A percentile compares a stretch with the other conserved stretches of the same genome.
phyloP scores from a whole-genome alignment of 305 asterid species.

The Solanum aculeatissimum region DNA sequence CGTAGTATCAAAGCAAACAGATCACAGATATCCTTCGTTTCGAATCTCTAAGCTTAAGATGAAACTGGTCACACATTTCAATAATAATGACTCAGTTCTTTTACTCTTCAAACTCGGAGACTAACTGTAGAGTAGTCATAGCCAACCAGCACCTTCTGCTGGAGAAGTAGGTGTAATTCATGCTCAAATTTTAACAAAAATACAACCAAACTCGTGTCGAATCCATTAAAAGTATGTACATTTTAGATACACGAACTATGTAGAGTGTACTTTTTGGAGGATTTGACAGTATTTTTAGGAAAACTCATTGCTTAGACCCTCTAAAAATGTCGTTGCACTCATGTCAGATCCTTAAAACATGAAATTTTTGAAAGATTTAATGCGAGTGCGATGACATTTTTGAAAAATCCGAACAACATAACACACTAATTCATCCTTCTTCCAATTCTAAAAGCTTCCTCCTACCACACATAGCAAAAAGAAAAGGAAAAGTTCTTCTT shows the following conservation, averaged over 20 bases:
- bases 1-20: background rate
- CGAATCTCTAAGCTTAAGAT: too few relatives aligned
- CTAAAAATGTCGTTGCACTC: background rate
- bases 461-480: background rate
- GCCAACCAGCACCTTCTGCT: background rate
- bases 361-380: background rate
- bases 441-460: background rate
- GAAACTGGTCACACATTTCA: too few relatives aligned
- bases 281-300: background rate
- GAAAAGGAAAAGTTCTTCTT: background rate
- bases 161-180: background rate
- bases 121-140: background rate
- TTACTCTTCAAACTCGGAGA: background rate
- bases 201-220: background rate
- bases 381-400: fast-evolving
- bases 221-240: background rate
- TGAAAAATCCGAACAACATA: background rate
- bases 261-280: background rate
- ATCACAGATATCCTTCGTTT: too few relatives aligned
- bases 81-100: too few relatives aligned
- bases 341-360: background rate
- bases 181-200: background rate
- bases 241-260: background rate
- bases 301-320: background rate
- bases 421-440: background rate